A percentile compares a stretch with the other conserved stretches of the same genome.
Evolutionary conservation across 2,329 filamentous ascomycete genomes (phyloP).

Genomic region (Botrytis hyacinthi): DNA sequence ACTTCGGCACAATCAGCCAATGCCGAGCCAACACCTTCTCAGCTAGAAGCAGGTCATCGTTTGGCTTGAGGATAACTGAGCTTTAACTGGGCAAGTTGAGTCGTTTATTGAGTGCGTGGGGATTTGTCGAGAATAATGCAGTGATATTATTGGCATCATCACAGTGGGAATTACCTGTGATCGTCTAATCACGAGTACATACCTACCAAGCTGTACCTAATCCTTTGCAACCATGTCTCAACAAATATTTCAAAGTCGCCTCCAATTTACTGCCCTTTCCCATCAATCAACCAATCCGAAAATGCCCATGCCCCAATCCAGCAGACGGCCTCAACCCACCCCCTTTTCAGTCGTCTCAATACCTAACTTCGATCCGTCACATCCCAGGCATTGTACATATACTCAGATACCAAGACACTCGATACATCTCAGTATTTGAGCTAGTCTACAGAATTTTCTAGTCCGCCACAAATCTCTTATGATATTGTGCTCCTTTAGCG

Average conservation of each 20-base stretch:
- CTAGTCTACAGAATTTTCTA: conserved; percentile 7
- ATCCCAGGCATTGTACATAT: conserved; percentile 11
- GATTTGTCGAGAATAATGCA: background rate
- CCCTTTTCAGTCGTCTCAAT: background rate
- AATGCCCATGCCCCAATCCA: background rate
- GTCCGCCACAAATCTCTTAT: background rate
- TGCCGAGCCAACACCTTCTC: conserved; percentile 36
- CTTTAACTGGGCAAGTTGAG: background rate
- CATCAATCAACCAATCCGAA: background rate
- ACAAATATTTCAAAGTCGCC: background rate
- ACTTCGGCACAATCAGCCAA: conserved; percentile 17
- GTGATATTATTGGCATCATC: background rate
- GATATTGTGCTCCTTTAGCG: conserved; percentile 6
- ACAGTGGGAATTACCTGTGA: background rate
- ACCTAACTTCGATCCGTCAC: background rate
- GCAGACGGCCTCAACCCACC: too few relatives aligned
- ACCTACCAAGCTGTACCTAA: background rate
- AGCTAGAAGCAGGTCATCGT: conserved; percentile 36
- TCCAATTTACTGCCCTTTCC: background rate
- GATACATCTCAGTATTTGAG: background rate
- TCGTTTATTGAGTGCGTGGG: background rate
- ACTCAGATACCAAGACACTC: background rate
- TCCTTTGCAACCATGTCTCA: background rate
- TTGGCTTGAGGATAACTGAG: background rate
- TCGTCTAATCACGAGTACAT: background rate